Evolutionary conservation across 768 basidiomycete genomes (phyloP).

Genomic region (Tulasnella calospora): DNA sequence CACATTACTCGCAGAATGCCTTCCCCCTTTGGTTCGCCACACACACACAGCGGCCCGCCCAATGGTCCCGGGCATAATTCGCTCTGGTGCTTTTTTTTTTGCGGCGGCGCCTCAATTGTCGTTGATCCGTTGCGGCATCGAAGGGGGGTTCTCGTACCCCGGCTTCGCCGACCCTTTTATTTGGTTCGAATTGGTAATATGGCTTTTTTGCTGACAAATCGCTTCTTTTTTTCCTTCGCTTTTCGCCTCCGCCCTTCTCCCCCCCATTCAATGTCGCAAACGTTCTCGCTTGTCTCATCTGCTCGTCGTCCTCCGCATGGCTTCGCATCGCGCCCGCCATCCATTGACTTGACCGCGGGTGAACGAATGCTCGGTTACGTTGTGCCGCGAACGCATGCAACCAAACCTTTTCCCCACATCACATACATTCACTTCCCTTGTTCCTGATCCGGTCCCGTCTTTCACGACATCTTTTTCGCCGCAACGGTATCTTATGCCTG

Average conservation of each 20-base stretch:
- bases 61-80: background rate
- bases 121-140: slow-evolving; percentile 2
- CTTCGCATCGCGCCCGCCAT: background rate
- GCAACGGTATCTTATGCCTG: slow-evolving; percentile 24
- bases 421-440: slow-evolving; percentile 6
- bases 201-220: background rate
- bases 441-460: slow-evolving; percentile 4
- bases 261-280: background rate
- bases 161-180: background rate
- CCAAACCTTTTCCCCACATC: background rate
- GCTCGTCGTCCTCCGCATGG: background rate
- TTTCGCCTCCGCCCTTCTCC: background rate
- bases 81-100: background rate
- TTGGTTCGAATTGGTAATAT: background rate
- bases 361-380: background rate
- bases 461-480: slow-evolving; percentile 20
- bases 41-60: background rate
- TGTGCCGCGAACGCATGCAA: background rate
- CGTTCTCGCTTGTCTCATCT: background rate
- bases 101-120: background rate
- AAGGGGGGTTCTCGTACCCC: background rate
- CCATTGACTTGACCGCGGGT: background rate
- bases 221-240: slow-evolving; percentile 2
- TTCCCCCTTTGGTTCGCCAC: background rate
- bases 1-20: background rate